Conservation (phyloP, 768 basidiomycete species). For the Termitomyces sp. region DNA sequence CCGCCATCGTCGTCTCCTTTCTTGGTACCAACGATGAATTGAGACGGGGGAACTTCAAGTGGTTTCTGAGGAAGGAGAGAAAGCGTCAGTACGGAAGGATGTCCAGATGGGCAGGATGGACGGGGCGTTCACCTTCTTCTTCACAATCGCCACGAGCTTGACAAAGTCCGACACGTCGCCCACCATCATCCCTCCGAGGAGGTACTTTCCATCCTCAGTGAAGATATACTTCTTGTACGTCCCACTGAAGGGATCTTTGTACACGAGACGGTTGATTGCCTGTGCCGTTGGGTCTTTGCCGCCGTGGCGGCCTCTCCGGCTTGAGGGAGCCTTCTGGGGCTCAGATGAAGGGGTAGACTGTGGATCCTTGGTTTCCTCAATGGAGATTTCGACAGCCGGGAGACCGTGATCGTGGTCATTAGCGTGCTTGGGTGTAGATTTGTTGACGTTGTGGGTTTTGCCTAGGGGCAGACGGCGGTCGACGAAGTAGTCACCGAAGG, state of each 20-base stretch:
- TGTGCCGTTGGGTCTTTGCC: conserved; percentile 18
- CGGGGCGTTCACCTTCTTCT: conserved; percentile 53
- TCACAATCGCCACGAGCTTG: conserved; percentile 67
- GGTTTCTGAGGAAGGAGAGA: conserved; percentile 44
- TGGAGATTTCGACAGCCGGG: conserved; percentile 5
- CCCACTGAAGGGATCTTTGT: conserved; percentile 69
- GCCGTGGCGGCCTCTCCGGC: conserved; percentile 13
- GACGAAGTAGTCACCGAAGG: conserved; percentile 72
- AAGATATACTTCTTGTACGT: conserved; percentile 81
- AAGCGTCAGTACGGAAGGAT: background rate
- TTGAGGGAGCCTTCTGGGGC: background rate
- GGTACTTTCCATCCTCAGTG: conserved; percentile 64
- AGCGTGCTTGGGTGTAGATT: background rate
- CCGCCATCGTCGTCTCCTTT: conserved; percentile 56
- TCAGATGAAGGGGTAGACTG: background rate
- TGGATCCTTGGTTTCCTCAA: background rate
- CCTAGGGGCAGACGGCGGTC: conserved; percentile 34
- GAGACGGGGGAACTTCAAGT: conserved; percentile 60
- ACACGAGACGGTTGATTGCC: conserved; percentile 59
- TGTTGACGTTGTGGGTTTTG: background rate
- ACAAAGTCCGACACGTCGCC: conserved; percentile 68
- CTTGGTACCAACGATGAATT: conserved; percentile 61
- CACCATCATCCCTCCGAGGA: conserved; percentile 82
- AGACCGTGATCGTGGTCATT: background rate
- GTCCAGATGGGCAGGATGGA: too few relatives aligned